Evolutionary conservation across 805 yeast genomes (phyloP), one percentile per base, ranked within the genome.

Genomic region (Schizosaccharomyces lindneri): DNA sequence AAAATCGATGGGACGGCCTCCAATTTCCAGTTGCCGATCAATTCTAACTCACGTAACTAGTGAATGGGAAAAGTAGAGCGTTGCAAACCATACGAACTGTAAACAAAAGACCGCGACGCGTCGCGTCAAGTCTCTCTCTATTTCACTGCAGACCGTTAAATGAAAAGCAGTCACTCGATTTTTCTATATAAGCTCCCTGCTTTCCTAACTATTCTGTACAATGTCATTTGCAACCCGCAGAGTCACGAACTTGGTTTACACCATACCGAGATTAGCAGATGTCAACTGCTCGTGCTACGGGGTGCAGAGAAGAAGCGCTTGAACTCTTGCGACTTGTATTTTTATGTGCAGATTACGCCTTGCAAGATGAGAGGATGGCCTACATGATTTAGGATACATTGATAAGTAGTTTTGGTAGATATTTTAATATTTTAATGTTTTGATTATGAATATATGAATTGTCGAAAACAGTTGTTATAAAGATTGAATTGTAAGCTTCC

Each of bases 251-350:
- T 51, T 24, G 36, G 36, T 29, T 29, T 51, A 7, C 32, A 5
- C 31, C 36, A 29, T 51, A 29, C 36, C 31, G 57, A 24, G 36
- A 29, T 7, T 24, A 21, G 57, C 57, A 29, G 57, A 24, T 51
- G 57, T 51, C 57, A 51, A 46, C 57, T 29, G 57, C 57, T 29
- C 57, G 57, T 51, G 57, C 57, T 51, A 51, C 32, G 57, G 57
- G 36, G 13, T 51, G 57, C 57, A 51, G 21, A 51, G 57, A 51
- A 17, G 19, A 21, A 24, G 31, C 36, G 36, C 57, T 29, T 29
- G 31, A 24, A 51, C 57, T 51, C 57, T 51, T 51, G 27, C 57
- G 57, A 51, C 57, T 29, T 51, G 57, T 51, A 29, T 17, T 29
- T n/a, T 6, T 24, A 51, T 17, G 19, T 24, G 41, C 41, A 36